Evolutionary conservation across 805 yeast species (phyloP).

Genomic region (Lipomyces yamadae): DNA sequence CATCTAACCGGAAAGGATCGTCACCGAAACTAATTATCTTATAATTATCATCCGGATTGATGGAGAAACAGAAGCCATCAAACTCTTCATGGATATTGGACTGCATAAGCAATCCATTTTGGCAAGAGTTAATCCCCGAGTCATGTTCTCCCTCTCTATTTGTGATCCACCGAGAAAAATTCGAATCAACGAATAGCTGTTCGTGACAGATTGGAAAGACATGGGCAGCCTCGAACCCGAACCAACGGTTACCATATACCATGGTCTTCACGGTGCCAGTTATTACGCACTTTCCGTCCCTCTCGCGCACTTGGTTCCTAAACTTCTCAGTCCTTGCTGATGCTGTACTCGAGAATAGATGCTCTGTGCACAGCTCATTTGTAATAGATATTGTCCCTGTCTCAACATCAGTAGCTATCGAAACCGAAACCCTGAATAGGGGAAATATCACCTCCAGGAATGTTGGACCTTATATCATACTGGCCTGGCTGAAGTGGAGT

Average conservation of each 20-base stretch:
- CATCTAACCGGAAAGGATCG: background rate
- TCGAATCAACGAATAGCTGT: background rate
- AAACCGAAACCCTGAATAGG: too few species aligned
- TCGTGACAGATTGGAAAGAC: background rate
- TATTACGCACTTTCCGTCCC: background rate
- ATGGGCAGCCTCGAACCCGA: slow-evolving; percentile 3
- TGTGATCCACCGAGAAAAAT: background rate
- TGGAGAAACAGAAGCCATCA: too few species aligned
- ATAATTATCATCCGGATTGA: slow-evolving; percentile 4
- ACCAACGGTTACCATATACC: background rate
- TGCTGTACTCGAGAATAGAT: too few species aligned
- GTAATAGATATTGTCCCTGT: too few species aligned
- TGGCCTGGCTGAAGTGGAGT: too few species aligned
- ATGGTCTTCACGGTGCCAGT: background rate
- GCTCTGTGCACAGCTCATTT: too few species aligned
- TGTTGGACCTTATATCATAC: too few species aligned
- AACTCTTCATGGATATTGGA: slow-evolving; percentile 1
- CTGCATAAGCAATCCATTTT: background rate
- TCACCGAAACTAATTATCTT: background rate
- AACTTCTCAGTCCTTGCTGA: too few species aligned
- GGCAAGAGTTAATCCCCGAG: slow-evolving; percentile 2
- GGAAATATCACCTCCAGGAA: too few species aligned
- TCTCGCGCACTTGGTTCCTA: background rate
- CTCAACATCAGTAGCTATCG: too few species aligned
- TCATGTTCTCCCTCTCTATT: slow-evolving; percentile 5